Base-by-base conservation (phyloP, 805 yeast genomes). In the Danielia oregonensis region DNA sequence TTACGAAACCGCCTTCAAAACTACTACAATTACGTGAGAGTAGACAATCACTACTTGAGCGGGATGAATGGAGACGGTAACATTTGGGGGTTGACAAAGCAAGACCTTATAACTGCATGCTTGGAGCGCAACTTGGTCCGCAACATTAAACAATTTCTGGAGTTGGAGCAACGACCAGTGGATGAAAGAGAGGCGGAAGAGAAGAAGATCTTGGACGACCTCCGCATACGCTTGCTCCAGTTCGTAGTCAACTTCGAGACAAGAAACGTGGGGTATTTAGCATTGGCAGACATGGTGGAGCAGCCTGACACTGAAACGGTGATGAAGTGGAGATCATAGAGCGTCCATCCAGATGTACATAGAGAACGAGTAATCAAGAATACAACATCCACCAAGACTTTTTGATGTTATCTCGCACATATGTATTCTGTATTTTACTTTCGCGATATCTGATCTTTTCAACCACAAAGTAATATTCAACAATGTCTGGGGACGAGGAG, bases 21-120 rank as follows among this genome's bases (percentile, higher is more conserved):
- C 12, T 63, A 65, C 45, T 67, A 54, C 54, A 73, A 64, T 40
- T 73, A 65, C 42, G 58, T 76, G 33, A 51, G 54, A 17, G 73
- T 78, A 17, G 83, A 80, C 46, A 78, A 80, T 52, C 73, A 72
- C 43, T 66, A 52, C 38, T 43, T 66, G 24, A 41, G 55, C 23
- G 71, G 70, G 1, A 42, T 56, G 22, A 63, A 63, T 39, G 58
- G 57, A 3, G 45, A 46, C 11, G 71, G 70, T 4, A 65, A 65
- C 26, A 61, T 77, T 0, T 68, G 77, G 70, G 52, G 57, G 27
- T 46, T 82, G 36, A 54, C 63, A 23, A 58, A 62, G 18, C 63
- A 63, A 39, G 88, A 82, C 51, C 50, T 81, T 23, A 58, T 78
- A 2, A 55, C 65, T 29, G 71, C 77, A 5, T 72, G 83, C 42